Evolutionary conservation across 257 asterid species (phyloP).

Genomic region (Paraleonurus japonicus): DNA sequence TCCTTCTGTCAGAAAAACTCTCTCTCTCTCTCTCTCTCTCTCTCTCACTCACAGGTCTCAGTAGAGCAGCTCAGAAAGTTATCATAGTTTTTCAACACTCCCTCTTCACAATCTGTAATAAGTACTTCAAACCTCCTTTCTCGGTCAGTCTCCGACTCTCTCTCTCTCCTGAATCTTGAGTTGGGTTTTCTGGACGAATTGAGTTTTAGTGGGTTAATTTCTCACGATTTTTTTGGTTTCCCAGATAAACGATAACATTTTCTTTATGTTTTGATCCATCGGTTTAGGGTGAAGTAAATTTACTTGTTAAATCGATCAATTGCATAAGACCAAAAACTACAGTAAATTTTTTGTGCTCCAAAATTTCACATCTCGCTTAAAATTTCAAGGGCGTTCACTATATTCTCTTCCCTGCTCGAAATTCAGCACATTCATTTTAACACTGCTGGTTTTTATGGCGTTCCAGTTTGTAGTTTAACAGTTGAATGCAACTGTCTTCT

Average conservation of each 20-base stretch:
- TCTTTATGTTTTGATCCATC: neutral
- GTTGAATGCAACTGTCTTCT: neutral
- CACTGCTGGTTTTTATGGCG: neutral
- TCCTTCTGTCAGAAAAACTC: neutral
- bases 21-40: slow-evolving; percentile 1
- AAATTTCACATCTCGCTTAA: neutral
- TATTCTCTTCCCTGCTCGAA: neutral
- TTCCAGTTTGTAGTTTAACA: slow-evolving; percentile 13
- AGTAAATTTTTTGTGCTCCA: no score
- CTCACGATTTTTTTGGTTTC: slow-evolving; percentile 5
- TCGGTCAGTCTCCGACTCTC: slow-evolving; percentile 6
- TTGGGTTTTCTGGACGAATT: slow-evolving; percentile 6
- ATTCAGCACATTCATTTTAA: neutral
- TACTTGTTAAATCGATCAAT: neutral
- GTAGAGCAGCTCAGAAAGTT: neutral
- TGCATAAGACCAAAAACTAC: neutral
- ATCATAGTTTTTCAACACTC: slow-evolving; percentile 1
- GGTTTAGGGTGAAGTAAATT: neutral
- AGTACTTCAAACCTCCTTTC: neutral
- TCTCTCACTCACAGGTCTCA: neutral
- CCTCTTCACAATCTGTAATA: slow-evolving; percentile 24
- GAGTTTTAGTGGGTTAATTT: neutral
- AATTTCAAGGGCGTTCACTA: slow-evolving; percentile 5
- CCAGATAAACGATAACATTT: neutral
- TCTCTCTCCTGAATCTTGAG: neutral